Percentiles rank a stretch among this genome's conserved stretches.
Evolutionary conservation across 495 filamentous ascomycete species (phyloP).

Genomic region (Neurospora sp.): DNA sequence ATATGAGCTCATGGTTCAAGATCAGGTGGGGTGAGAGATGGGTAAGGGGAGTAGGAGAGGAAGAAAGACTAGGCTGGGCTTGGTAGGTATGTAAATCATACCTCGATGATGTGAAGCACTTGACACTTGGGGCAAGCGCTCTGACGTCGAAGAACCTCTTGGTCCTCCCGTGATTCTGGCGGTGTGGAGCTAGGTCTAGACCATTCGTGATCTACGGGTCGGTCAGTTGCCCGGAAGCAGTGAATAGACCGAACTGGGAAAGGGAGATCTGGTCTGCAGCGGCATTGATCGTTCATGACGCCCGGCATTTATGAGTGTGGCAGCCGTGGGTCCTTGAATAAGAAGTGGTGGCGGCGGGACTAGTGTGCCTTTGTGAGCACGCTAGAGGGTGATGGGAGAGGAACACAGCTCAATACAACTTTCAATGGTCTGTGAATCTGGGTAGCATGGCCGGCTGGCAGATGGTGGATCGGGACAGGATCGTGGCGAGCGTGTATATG

Average conservation of each 20-base stretch:
- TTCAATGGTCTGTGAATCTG: not conserved
- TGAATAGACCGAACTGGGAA: conserved; percentile 14
- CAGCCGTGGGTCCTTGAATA: not conserved
- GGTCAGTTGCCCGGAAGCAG: conserved; percentile 7
- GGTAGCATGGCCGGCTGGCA: not conserved
- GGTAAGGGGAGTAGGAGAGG: not conserved
- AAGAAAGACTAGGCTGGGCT: not conserved
- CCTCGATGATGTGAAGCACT: conserved; percentile 51
- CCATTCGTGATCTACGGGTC: not conserved
- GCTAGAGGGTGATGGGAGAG: not conserved
- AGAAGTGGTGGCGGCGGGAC: not conserved
- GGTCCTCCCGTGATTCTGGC: conserved; percentile 35
- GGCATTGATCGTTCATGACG: not conserved
- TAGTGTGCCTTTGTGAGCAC: not conserved
- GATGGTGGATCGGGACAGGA: not conserved
- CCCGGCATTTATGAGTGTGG: not conserved
- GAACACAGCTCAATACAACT: not conserved
- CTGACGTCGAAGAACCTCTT: conserved; percentile 49
- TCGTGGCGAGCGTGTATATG: not conserved
- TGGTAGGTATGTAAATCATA: not conserved
- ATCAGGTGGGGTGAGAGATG: not conserved
- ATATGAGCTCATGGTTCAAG: not conserved
- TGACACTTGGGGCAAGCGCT: conserved; percentile 67
- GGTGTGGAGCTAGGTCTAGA: not conserved
- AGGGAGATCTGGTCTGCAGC: not conserved